phyloP scores from a whole-genome alignment of 345 rosid genomes.

The Geranium brycei region DNA sequence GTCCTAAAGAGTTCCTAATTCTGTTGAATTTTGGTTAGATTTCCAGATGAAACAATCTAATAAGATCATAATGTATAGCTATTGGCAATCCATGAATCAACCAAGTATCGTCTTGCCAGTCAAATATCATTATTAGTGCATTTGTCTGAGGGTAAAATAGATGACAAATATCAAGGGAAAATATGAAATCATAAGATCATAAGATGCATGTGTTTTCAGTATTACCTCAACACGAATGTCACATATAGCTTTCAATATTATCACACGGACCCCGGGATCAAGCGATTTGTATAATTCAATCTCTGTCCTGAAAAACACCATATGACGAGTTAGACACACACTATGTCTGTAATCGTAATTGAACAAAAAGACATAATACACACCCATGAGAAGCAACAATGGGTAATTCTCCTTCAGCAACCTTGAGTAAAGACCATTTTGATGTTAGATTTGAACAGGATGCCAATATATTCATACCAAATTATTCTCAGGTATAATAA shows the following conservation, averaged over 20 bases:
- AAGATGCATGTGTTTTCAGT: background rate
- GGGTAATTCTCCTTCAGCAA: constrained; percentile 96
- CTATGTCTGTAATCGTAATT: background rate
- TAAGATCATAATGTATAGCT: background rate
- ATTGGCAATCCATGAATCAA: background rate
- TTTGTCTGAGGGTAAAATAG: background rate
- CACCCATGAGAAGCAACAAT: constrained; percentile 95
- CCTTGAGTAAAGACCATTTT: constrained; percentile 28
- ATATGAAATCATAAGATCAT: background rate
- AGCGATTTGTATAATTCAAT: constrained; percentile 67
- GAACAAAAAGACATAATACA: constrained; percentile 17
- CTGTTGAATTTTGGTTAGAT: background rate
- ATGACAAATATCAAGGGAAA: background rate
- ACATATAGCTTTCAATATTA: constrained; percentile 88
- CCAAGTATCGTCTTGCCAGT: background rate
- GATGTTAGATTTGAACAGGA: background rate
- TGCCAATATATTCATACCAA: background rate
- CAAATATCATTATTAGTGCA: background rate
- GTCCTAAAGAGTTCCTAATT: background rate
- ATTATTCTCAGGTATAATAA: constrained; percentile 10
- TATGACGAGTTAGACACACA: constrained; percentile 12
- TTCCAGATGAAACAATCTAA: background rate
- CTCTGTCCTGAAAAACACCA: constrained; percentile 48
- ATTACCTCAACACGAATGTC: constrained; percentile 98
- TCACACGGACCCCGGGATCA: constrained; percentile 89